Conservation (phyloP, 768 basidiomycete genomes). For the Thelephora aurantiotincta region DNA sequence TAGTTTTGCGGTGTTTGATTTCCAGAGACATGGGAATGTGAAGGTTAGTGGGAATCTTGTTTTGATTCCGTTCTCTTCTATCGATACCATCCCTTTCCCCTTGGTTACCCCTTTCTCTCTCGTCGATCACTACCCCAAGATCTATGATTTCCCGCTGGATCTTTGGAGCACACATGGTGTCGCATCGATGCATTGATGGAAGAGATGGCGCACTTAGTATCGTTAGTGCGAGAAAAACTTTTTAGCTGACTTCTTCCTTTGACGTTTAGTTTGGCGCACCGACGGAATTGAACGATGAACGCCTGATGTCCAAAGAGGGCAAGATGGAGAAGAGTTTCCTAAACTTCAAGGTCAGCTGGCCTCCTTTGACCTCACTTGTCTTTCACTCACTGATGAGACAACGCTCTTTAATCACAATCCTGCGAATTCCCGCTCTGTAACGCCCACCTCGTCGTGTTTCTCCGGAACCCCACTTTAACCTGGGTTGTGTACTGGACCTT, state of each 20-base stretch:
- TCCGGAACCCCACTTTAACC: neutral
- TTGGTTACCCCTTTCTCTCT: neutral
- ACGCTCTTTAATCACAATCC: no score
- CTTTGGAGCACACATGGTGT: no score
- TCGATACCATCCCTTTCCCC: conserved; percentile 1
- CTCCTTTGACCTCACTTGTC: neutral
- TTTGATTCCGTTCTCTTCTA: neutral
- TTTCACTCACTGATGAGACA: neutral
- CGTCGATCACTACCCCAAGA: no score
- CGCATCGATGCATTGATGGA: no score
- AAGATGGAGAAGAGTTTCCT: conserved; percentile 99
- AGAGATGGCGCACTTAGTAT: no score
- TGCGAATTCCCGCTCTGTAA: no score
- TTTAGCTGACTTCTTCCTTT: neutral
- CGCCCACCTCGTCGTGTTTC: no score
- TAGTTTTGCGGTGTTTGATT: conserved; percentile 97
- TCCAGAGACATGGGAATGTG: conserved; percentile 85
- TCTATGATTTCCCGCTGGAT: no score
- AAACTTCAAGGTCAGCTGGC: conserved; percentile 60
- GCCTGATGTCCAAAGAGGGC: conserved; percentile 76
- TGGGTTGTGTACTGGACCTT: no score
- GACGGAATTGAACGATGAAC: conserved; percentile 46
- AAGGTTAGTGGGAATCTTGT: conserved; percentile 36
- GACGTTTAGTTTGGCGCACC: conserved; percentile 70
- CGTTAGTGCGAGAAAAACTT: no score